Conservation (phyloP, 192 early-diverging fungal species). For the Diversispora eburnea region DNA sequence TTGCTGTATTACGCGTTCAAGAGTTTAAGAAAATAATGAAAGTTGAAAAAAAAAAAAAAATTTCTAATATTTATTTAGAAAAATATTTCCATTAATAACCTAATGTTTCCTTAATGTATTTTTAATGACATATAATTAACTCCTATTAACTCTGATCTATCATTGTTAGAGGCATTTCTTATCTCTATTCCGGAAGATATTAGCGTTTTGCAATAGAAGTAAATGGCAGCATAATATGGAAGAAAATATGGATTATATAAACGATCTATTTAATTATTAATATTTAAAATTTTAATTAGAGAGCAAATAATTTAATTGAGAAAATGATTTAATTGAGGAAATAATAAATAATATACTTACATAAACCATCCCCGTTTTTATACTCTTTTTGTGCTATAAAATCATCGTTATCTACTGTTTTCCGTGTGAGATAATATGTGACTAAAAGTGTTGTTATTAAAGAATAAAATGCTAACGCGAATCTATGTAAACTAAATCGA, state of each 20-base stretch:
- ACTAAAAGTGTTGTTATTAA: slow-evolving; percentile 16
- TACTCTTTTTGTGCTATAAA: not conserved
- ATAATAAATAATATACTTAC: slow-evolving; percentile 10
- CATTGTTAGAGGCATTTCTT: not conserved
- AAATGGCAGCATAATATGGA: slow-evolving; percentile 25
- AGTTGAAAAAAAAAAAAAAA: no score
- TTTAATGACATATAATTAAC: slow-evolving; percentile 7
- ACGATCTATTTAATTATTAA: not conserved
- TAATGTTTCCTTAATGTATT: no score
- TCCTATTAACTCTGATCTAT: slow-evolving; percentile 9
- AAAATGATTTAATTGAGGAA: not conserved
- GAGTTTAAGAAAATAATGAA: no score
- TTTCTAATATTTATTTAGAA: no score
- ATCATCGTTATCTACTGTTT: slow-evolving; percentile 19
- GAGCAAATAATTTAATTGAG: not conserved
- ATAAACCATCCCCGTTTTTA: slow-evolving; percentile 3
- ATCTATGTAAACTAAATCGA: not conserved
- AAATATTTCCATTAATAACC: no score
- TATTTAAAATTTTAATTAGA: not conserved
- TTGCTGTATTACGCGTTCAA: no score
- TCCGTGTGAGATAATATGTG: slow-evolving; percentile 6
- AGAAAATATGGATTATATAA: slow-evolving; percentile 21
- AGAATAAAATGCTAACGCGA: not conserved
- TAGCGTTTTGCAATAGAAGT: slow-evolving; percentile 20
- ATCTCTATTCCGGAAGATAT: slow-evolving; percentile 3